Evolutionary conservation across 176 grass and related monocot species (phyloP).

Genomic region (Aegilops umbellulata): DNA sequence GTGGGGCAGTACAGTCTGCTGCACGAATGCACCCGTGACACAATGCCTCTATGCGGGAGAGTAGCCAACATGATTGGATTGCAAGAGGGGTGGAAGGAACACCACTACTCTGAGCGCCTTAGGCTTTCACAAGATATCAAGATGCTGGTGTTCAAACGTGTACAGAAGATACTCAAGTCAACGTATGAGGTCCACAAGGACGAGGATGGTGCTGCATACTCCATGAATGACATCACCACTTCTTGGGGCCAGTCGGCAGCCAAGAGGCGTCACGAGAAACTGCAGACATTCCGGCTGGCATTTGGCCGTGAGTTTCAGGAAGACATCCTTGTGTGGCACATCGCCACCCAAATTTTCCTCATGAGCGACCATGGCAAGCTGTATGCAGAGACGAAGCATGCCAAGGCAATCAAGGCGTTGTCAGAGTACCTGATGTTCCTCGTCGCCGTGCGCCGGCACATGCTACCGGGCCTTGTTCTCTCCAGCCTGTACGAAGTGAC

Average conservation of each 20-base stretch:
- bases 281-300: neutral
- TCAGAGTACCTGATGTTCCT: neutral
- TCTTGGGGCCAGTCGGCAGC: neutral
- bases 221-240: neutral
- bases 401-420: neutral
- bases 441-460: neutral
- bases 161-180: neutral
- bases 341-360: neutral
- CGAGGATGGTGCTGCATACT: neutral
- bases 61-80: neutral
- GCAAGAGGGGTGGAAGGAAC: neutral
- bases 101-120: too few species aligned
- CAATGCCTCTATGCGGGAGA: fast-evolving
- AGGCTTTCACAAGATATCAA: neutral
- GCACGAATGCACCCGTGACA: neutral
- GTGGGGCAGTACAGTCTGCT: constrained; percentile 16
- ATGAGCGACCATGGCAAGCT: too few species aligned
- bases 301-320: neutral
- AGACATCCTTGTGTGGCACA: neutral
- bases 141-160: neutral
- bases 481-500: neutral
- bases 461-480: neutral
- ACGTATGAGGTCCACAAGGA: neutral
- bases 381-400: neutral
- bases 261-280: neutral